Evolutionary conservation across 2,329 filamentous ascomycete species (phyloP), one percentile per base, ranked within the genome.

Genomic region (Onygenales sp.): DNA sequence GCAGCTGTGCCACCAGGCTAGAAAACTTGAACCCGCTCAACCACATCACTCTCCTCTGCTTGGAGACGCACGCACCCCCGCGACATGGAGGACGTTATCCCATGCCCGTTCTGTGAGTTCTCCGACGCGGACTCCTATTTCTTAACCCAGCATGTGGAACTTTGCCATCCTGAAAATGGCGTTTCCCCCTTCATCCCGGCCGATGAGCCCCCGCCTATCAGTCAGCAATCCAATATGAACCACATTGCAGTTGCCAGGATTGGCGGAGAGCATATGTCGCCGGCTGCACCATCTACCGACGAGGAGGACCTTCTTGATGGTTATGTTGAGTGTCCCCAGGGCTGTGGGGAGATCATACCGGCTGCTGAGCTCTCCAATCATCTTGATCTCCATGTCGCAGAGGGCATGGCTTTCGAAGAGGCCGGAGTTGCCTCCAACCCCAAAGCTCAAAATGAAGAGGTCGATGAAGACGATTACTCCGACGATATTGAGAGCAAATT

Each of bases 271-370:
- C 9, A 31, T n/a, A 21, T 13, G 14, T 14, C 4, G 13, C 13
- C 17, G 9, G 8, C 8, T 21, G 34, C 11, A 36, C 17, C 31
- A 13, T n/a, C 44, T 49, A 14, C 36, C n/a, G 42, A 46, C 21
- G 45, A 51, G 36, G 42, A 58, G 6, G 59, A 62, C 4, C 49
- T 58, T n/a, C 47, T 52, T 10, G 53, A 59, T 9, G 60, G 62
- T 49, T 82, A 81, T 61, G 69, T 75, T 21, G 70, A 77, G 42
- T 85, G 82, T 59, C 76, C 79, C 36, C 75, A 79, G 13, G 77
- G 74, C 21, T 87, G 84, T 62, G 79, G 78, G 34, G 83, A 87
- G 63, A 64, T 74, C n/a, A 65, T 85, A 17, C 66, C 73, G 6
- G 60, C 72, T 6, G 65, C 70, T 13, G 79, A 84, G 59, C 68